Evolutionary conservation across 495 filamentous ascomycete species (phyloP), one percentile per base, ranked within the genome.

Genomic region (Penicillium chermesinum): DNA sequence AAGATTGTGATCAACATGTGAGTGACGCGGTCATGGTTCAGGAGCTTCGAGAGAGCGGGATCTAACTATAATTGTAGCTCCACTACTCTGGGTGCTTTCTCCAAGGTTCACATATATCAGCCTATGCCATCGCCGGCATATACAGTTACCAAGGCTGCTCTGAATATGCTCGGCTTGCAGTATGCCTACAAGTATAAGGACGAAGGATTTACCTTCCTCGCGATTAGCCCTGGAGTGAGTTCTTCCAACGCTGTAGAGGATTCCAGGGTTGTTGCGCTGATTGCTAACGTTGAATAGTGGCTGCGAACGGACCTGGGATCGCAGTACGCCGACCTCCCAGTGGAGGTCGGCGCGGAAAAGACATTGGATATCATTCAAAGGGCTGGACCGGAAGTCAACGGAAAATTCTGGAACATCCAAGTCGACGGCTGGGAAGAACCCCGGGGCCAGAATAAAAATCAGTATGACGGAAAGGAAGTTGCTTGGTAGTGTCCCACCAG

Each of bases 1-100:
- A 80, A 78, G 53, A 71, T 71, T 32, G 61, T 79, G 1, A 52
- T 58, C 36, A 78, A 76, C 47, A 69, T 80, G 70, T 74, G 55
- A 50, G 67, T 42, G 0, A 12, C 2, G 32, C 19, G 18, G 7
- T 10, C 13, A n/a, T n/a, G n/a, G n/a, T n/a, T n/a, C n/a, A n/a
- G n/a, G n/a, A n/a, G n/a, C n/a, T n/a, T n/a, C n/a, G n/a, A n/a
- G n/a, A n/a, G n/a, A n/a, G 17, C 19, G 2, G 6, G 17, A 30
- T 16, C 22, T 22, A 39, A 33, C 9, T 34, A 1, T 32, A 3
- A 15, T 34, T 0, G 19, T 14, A 46, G 25, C 19, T 66, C 73
- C 14, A 70, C 64, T 2, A 73, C 64, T 2, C 22, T 78, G 9
- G 76, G 72, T 21, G 75, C 75, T 0, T 72, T 75, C 21, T 44